Percentiles rank a stretch among this genome's conserved stretches.
Conservation (phyloP, 345 rosid genomes). For the Citrus hindsii region DNA sequence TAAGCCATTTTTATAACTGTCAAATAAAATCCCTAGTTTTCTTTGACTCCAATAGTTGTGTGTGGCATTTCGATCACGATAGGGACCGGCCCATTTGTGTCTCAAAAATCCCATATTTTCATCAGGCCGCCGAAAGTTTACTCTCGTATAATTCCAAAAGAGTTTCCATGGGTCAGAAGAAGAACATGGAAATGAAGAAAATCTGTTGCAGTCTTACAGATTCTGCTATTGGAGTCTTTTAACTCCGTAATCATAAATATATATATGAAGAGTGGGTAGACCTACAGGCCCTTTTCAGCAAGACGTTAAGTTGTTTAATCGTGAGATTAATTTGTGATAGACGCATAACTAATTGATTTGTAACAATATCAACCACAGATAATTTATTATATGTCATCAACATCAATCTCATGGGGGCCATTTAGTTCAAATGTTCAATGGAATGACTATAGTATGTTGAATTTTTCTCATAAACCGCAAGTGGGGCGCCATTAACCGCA, state of each 20-base stretch:
- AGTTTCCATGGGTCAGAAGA: background rate
- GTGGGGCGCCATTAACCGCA: background rate
- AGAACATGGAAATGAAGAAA: background rate
- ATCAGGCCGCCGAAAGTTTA: constrained; percentile 8
- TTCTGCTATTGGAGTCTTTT: background rate
- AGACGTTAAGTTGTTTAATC: background rate
- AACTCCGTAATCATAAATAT: background rate
- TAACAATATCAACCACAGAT: background rate
- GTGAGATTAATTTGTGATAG: background rate
- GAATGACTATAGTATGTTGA: background rate
- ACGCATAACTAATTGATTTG: background rate
- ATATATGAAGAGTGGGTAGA: background rate
- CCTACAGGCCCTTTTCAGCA: background rate
- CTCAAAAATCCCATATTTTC: background rate
- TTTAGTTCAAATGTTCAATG: constrained; percentile 6
- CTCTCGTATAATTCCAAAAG: background rate
- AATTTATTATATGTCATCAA: background rate
- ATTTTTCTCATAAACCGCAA: background rate
- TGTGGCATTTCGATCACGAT: background rate
- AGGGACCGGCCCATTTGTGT: background rate
- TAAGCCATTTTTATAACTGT: background rate
- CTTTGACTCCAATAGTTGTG: background rate
- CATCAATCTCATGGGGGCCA: background rate
- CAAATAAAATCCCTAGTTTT: background rate
- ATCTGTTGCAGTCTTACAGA: background rate